Percentiles rank a stretch among this genome's conserved stretches.
Evolutionary conservation across 139 green algal species (phyloP).

Genomic region (Asterochloris sp.): DNA sequence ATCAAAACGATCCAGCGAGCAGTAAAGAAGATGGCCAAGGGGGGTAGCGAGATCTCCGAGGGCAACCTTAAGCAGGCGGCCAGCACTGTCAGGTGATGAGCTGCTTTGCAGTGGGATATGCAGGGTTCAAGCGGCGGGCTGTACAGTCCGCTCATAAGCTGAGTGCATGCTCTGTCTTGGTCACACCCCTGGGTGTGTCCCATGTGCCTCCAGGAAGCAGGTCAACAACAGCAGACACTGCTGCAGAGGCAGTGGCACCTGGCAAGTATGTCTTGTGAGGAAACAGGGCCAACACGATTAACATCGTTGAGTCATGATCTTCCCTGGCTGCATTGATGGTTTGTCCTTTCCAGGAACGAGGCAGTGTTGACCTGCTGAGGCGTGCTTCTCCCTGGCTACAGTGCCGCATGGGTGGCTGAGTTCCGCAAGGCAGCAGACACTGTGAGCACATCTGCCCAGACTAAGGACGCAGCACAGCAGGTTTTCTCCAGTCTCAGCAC

Average conservation of each 20-base stretch:
- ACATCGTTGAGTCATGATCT: not conserved
- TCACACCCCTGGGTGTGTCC: not conserved
- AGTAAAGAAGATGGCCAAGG: conserved; percentile 16
- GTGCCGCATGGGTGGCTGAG: conserved; percentile 14
- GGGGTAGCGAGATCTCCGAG: not conserved
- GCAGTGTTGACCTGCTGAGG: not conserved
- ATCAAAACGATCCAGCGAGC: conserved; percentile 2
- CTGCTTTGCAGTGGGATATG: not conserved
- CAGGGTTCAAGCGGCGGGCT: not conserved
- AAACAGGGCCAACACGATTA: not conserved
- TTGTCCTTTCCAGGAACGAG: not conserved
- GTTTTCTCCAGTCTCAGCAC: conserved; percentile 2
- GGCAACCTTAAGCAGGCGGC: conserved; percentile 3
- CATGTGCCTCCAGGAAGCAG: not conserved
- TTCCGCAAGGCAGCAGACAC: conserved; percentile 12
- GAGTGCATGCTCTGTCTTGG: not conserved
- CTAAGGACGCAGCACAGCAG: not conserved
- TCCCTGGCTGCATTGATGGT: not conserved
- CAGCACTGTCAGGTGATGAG: not conserved
- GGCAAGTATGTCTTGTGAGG: not conserved
- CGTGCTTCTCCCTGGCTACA: not conserved
- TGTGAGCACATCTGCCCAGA: not conserved
- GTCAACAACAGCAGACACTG: not conserved
- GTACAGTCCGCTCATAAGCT: not conserved
- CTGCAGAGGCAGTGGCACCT: not conserved